Percentiles rank a stretch among this genome's conserved stretches.
phyloP scores from a whole-genome alignment of 768 basidiomycete genomes.

The Chalciporus pseudorubinellus region DNA sequence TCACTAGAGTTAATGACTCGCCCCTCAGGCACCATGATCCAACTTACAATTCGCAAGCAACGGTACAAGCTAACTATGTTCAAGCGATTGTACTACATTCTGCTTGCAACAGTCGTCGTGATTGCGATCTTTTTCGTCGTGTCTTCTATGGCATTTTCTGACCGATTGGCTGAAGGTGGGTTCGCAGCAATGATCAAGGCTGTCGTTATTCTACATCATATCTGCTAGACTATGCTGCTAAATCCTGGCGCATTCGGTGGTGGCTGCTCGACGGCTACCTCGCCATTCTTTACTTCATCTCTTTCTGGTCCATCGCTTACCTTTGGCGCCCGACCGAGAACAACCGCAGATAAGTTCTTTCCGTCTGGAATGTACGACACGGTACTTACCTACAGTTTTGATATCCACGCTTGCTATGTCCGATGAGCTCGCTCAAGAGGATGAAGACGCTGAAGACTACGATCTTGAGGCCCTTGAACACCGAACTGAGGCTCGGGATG shows the following conservation, averaged over 20 bases:
- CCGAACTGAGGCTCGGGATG: conserved; percentile 50
- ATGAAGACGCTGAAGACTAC: conserved; percentile 91
- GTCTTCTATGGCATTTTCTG: conserved; percentile 88
- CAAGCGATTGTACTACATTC: conserved; percentile 77
- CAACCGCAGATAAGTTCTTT: conserved; percentile 73
- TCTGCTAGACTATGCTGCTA: conserved; percentile 81
- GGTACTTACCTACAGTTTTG: conserved; percentile 25
- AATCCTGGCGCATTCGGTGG: conserved; percentile 89
- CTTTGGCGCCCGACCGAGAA: conserved; percentile 92
- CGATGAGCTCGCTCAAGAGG: conserved; percentile 93
- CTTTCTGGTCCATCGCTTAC: conserved; percentile 79
- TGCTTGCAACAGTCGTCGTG: conserved; percentile 76
- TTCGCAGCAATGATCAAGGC: conserved; percentile 1
- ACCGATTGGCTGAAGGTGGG: conserved; percentile 84
- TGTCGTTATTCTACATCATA: background rate
- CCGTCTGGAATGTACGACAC: background rate
- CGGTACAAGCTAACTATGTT: conserved; percentile 89
- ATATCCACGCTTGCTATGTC: conserved; percentile 85
- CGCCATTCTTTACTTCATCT: conserved; percentile 78
- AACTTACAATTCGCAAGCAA: conserved; percentile 84
- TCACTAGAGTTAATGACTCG: conserved; percentile 1
- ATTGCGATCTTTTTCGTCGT: conserved; percentile 91
- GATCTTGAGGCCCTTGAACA: conserved; percentile 74
- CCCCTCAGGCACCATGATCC: conserved; percentile 77
- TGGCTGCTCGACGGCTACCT: conserved; percentile 96